Conservation (phyloP, 768 basidiomycete genomes). For the Lactarius psammicola region DNA sequence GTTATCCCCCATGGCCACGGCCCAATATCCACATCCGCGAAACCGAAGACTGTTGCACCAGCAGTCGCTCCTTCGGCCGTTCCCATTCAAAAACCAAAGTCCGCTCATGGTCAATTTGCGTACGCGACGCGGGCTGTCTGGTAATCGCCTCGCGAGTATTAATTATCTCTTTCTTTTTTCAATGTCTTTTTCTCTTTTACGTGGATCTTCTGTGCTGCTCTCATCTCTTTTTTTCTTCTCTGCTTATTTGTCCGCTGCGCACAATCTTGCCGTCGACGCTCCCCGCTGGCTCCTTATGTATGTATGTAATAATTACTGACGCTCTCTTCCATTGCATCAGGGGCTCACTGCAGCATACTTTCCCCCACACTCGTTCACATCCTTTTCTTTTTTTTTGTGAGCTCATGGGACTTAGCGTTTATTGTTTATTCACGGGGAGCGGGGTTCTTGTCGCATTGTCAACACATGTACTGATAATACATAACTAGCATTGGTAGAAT, state of each 20-base stretch:
- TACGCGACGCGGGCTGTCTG: conserved; percentile 25
- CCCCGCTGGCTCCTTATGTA: conserved; percentile 12
- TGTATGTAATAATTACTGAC: conserved; percentile 27
- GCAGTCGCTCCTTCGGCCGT: not conserved
- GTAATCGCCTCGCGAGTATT: conserved; percentile 10
- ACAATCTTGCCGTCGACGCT: conserved; percentile 3
- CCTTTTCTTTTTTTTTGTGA: not conserved
- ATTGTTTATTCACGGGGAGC: conserved; percentile 25
- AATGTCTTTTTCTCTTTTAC: not conserved
- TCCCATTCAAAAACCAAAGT: conserved; percentile 20
- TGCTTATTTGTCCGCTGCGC: conserved; percentile 7
- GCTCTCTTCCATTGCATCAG: conserved; percentile 15
- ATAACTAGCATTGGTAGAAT: conserved; percentile 23
- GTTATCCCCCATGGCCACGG: conserved; percentile 22
- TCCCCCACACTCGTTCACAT: not conserved
- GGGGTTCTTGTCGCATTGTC: conserved; percentile 14
- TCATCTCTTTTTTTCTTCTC: not conserved
- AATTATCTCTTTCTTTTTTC: not conserved
- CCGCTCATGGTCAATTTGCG: conserved; percentile 22
- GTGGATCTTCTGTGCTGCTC: conserved; percentile 8
- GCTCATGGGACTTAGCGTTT: conserved; percentile 12
- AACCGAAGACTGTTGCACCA: conserved; percentile 12
- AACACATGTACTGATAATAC: conserved; percentile 19
- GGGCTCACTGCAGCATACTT: conserved; percentile 12
- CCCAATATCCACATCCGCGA: not conserved